Evolutionary conservation across 2,329 filamentous ascomycete species (phyloP), one percentile per base, ranked within the genome.

Genomic region (Sordariomycetes sp.): DNA sequence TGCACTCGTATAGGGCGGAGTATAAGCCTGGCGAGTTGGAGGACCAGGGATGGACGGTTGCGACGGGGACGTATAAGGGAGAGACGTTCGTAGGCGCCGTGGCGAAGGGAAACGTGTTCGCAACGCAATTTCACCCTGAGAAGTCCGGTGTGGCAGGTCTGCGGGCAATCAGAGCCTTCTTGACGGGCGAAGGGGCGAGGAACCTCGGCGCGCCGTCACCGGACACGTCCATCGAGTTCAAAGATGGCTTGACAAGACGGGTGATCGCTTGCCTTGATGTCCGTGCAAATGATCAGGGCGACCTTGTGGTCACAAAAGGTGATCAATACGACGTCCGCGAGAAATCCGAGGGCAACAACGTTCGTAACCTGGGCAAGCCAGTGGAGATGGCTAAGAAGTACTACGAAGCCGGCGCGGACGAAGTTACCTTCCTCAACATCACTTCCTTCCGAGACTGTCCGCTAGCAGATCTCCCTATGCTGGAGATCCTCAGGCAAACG

Each of bases 261-360:
- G 78, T 98, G 33, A 96, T 98, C 53, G 92, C 92, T 19, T 98
- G 92, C 53, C 77, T 98, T 19, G 92, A 98, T 53, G 92, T 98
- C 33, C 82, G 92, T 28, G 77, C 88, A 34, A 98, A 98, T 57
- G 92, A 98, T 56, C 70, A 82, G 40, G 92, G 92, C 21, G 92
- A 98, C 58, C 70, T 98, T 8, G 92, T 98, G 1, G 92, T 98
- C 24, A 98, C 92, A 11, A 98, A 98, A 61, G 92, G 92, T 37
- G 92, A 98, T 60, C 90, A 96, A 58, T 98, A 98, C 63, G 92
- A 98, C 51, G 92, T 98, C 6, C 84, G 92, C 21, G 92, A 96
- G 51, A 95, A 95, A 61, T 66, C 68, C 16, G 68, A 63, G 11
- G 23, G 68, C 37, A 68, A 74, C 35, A 54, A 54, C 45, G 88